Evolutionary conservation across 805 yeast genomes (phyloP).

Genomic region (Lachancea lanzarotensis): DNA sequence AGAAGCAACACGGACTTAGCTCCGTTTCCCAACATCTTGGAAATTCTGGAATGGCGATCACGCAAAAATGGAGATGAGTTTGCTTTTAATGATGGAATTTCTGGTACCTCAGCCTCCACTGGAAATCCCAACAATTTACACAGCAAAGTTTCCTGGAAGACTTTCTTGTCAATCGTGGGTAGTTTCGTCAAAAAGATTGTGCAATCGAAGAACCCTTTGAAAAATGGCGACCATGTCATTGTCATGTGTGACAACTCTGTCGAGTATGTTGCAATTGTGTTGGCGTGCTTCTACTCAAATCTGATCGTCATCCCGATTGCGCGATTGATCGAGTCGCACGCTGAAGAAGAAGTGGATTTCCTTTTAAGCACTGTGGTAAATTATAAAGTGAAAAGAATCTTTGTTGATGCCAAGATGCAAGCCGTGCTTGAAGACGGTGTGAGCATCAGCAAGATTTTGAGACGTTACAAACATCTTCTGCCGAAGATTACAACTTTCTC

Average conservation of each 20-base stretch:
- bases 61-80: constrained; percentile 67
- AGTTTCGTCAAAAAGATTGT: constrained; percentile 67
- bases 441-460: constrained; percentile 19
- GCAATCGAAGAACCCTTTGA: constrained; percentile 54
- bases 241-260: constrained; percentile 83
- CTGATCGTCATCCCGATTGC: constrained; percentile 61
- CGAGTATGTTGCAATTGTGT: constrained; percentile 73
- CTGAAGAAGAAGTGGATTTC: constrained; percentile 68
- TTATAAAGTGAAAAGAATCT: constrained; percentile 61
- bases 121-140: constrained; percentile 38
- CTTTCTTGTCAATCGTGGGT: constrained; percentile 68
- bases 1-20: constrained; percentile 68
- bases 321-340: constrained; percentile 55
- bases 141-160: constrained; percentile 67
- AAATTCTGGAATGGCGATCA: constrained; percentile 74
- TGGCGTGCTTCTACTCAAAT: constrained; percentile 83
- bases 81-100: constrained; percentile 51
- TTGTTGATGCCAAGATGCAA: constrained; percentile 50
- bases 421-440: constrained; percentile 22
- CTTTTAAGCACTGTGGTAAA: constrained; percentile 61
- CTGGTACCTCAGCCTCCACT: constrained; percentile 22
- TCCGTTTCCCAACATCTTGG: constrained; percentile 63
- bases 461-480: constrained; percentile 17
- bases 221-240: constrained; percentile 66
- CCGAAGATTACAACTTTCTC: constrained; percentile 31